phyloP scores from a whole-genome alignment of 140 eudicot species.

The Anethum foeniculum region DNA sequence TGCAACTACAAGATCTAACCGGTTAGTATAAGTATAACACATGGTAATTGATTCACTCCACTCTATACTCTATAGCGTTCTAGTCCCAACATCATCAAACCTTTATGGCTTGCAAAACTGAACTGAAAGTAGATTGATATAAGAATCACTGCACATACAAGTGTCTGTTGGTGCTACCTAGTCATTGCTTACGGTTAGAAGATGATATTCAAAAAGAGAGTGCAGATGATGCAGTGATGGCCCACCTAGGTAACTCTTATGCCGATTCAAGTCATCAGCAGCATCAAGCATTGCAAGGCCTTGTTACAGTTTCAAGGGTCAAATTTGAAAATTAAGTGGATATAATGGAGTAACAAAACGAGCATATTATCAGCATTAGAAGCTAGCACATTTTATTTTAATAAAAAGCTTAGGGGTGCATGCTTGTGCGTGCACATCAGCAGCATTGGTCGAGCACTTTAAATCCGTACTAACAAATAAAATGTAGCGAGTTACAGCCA shows the following conservation, averaged over 20 bases:
- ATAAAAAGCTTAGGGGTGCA: not conserved
- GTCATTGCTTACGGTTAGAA: too few relatives aligned
- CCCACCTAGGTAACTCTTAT: constrained; percentile 41
- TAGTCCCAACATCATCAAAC: constrained; percentile 14
- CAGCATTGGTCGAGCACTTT: not conserved
- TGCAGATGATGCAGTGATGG: constrained; percentile 36
- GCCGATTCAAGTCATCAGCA: constrained; percentile 42
- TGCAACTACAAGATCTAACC: not conserved
- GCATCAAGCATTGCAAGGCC: constrained; percentile 54
- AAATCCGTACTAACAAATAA: not conserved
- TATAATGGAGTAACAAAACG: not conserved
- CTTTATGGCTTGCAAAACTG: constrained; percentile 21
- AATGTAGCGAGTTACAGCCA: not conserved
- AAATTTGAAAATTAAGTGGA: not conserved
- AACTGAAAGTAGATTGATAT: too few relatives aligned
- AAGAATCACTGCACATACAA: too few relatives aligned
- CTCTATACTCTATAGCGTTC: too few relatives aligned
- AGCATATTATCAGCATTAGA: not conserved
- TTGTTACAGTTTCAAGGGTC: constrained; percentile 3
- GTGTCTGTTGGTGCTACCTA: too few relatives aligned
- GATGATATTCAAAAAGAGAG: too few relatives aligned
- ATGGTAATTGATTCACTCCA: too few relatives aligned
- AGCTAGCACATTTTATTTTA: not conserved
- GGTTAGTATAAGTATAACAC: constrained; percentile 31
- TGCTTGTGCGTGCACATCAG: not conserved